Conservation (phyloP, 805 yeast species). For the Candida saitoana region DNA sequence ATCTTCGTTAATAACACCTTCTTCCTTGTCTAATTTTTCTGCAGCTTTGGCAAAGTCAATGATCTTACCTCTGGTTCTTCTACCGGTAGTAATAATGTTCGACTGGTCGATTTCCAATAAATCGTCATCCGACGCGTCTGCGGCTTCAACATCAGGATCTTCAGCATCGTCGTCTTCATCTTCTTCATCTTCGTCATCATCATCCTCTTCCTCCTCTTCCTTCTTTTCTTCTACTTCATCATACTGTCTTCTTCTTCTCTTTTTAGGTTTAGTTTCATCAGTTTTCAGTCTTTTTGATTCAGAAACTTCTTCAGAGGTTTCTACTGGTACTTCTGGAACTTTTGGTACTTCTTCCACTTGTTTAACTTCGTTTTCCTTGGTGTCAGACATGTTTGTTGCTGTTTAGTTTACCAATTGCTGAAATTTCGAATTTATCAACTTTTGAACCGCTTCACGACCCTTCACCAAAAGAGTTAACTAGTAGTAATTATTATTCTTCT, state of each 20-base stretch:
- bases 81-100: constrained; percentile 77
- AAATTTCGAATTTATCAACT: constrained; percentile 2
- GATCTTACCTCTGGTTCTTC: constrained; percentile 87
- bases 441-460: neutral
- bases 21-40: constrained; percentile 57
- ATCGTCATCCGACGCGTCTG: constrained; percentile 69
- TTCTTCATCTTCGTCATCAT: constrained; percentile 41
- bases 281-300: constrained; percentile 13
- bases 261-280: constrained; percentile 29
- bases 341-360: constrained; percentile 5
- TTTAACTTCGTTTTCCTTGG: constrained; percentile 11
- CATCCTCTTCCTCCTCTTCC: constrained; percentile 43
- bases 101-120: constrained; percentile 74
- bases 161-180: constrained; percentile 45
- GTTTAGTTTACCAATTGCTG: constrained; percentile 2
- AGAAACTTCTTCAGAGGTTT: constrained; percentile 5
- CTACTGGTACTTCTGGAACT: constrained; percentile 7
- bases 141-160: constrained; percentile 51
- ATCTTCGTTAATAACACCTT: constrained; percentile 33
- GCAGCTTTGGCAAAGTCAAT: constrained; percentile 84
- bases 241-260: constrained; percentile 56
- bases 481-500: too few relatives aligned
- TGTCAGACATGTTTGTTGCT: constrained; percentile 6
- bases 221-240: constrained; percentile 42
- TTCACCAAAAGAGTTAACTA: too few relatives aligned